Percentiles rank a stretch among this genome's conserved stretches.
Evolutionary conservation across 1,284 basidiomycete species (phyloP).

Genomic region (Microbotryomycetes sp.): DNA sequence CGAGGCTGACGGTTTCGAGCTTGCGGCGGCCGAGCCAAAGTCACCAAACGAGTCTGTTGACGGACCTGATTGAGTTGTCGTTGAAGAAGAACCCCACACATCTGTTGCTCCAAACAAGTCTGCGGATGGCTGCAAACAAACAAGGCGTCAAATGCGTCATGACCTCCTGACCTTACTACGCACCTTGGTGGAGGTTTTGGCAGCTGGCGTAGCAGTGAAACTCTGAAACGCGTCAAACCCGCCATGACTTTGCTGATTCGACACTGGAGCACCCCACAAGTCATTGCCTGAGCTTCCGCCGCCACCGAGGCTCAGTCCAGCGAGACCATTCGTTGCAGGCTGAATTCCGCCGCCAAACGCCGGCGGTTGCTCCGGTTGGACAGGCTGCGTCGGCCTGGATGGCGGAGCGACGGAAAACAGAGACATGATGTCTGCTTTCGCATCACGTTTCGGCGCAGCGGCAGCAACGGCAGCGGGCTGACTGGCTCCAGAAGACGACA

Average conservation of each 20-base stretch:
- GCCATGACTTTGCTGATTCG: background rate
- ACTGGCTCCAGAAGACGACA: slow-evolving; percentile 52
- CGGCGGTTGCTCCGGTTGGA: background rate
- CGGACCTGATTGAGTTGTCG: background rate
- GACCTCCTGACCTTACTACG: too few species aligned
- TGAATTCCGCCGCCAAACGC: background rate
- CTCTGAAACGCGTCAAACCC: slow-evolving; percentile 10
- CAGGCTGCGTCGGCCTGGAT: slow-evolving; percentile 37
- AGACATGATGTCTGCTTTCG: slow-evolving; percentile 79
- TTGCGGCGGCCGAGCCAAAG: slow-evolving; percentile 15
- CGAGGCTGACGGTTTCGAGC: background rate
- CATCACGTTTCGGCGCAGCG: slow-evolving; percentile 53
- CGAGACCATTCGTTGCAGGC: background rate
- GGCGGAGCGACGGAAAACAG: slow-evolving; percentile 57
- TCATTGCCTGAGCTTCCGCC: background rate
- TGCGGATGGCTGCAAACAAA: background rate
- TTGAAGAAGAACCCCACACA: background rate
- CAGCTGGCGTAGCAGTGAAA: background rate
- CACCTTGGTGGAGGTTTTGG: too few species aligned
- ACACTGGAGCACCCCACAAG: background rate
- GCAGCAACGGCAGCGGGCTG: slow-evolving; percentile 44
- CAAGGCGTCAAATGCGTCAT: background rate
- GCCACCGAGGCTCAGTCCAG: slow-evolving; percentile 9
- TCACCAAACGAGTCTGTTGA: slow-evolving; percentile 21
- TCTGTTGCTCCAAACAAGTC: background rate